Conservation (phyloP, 768 basidiomycete genomes). For the Auriscalpium orientale region DNA sequence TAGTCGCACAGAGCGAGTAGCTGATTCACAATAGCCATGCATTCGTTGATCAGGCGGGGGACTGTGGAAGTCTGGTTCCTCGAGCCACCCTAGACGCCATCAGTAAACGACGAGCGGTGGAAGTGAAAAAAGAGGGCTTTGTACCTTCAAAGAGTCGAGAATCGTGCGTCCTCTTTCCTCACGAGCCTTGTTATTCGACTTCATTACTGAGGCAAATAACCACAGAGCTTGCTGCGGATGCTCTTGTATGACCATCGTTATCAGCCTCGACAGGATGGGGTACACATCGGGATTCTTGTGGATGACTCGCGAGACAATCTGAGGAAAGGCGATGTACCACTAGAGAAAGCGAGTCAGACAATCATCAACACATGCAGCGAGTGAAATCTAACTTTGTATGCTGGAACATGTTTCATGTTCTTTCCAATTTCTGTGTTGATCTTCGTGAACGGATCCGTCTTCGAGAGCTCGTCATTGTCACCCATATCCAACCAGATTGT, state of each 20-base stretch:
- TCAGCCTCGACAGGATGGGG: conserved; percentile 53
- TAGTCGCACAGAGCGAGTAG: conserved; percentile 61
- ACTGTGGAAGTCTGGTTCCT: conserved; percentile 40
- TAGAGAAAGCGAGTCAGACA: conserved; percentile 22
- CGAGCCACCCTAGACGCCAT: conserved; percentile 35
- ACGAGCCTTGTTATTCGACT: conserved; percentile 67
- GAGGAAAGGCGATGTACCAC: conserved; percentile 97
- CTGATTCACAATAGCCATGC: conserved; percentile 56
- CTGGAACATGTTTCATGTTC: conserved; percentile 54
- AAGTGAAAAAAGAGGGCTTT: conserved; percentile 7
- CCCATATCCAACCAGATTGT: conserved; percentile 93
- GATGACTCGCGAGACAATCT: conserved; percentile 90
- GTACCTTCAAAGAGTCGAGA: conserved; percentile 54
- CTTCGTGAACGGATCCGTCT: conserved; percentile 37
- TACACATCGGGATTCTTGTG: conserved; percentile 61
- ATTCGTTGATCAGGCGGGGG: conserved; percentile 35
- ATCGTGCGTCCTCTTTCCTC: conserved; percentile 47
- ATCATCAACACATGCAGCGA: neutral
- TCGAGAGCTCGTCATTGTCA: conserved; percentile 35
- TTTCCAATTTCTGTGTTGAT: conserved; percentile 50
- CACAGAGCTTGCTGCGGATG: conserved; percentile 91
- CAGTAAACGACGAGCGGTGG: neutral
- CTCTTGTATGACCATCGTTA: conserved; percentile 62
- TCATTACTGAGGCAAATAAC: conserved; percentile 84
- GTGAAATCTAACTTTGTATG: conserved; percentile 57